A percentile compares a stretch with the other conserved stretches of the same genome.
These are phyloP conservation scores for Peterozyma toletana DNA, from an alignment of 805 yeast genomes.

Conservation along the genomic window DNA sequence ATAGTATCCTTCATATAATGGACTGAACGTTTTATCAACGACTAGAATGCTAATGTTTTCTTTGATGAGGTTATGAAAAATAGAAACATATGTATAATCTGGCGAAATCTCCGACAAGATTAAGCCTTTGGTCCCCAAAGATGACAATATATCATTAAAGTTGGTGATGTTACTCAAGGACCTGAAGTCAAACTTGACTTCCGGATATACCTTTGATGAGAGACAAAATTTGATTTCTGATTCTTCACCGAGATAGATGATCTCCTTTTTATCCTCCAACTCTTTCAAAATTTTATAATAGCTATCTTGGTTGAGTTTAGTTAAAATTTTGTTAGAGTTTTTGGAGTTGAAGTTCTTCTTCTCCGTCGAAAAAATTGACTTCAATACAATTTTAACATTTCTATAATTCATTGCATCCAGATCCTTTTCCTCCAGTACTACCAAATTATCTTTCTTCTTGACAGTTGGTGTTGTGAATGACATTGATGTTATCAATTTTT, in stretches of 20 bases:
- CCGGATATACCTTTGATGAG: conserved; percentile 42
- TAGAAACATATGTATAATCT: conserved; percentile 55
- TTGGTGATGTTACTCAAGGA: conserved; percentile 37
- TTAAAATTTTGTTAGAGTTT: conserved; percentile 39
- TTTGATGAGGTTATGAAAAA: conserved; percentile 47
- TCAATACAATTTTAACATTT: conserved; percentile 32
- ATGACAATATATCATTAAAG: conserved; percentile 35
- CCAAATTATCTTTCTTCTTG: no score
- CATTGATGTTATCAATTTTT: conserved; percentile 39
- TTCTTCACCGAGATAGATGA: conserved; percentile 38
- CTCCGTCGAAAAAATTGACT: conserved; percentile 53
- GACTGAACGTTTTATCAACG: conserved; percentile 45
- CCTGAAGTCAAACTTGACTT: conserved; percentile 27
- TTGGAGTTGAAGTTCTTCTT: conserved; percentile 37
- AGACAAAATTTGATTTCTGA: conserved; percentile 48
- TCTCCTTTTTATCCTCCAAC: conserved; percentile 50
- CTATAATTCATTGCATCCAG: conserved; percentile 17
- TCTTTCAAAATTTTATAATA: conserved; percentile 43
- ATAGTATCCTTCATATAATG: conserved; percentile 56
- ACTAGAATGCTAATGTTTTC: conserved; percentile 35
- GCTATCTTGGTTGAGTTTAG: conserved; percentile 33
- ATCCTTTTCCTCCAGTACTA: conserved; percentile 10
- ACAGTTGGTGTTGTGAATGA: conserved; percentile 31
- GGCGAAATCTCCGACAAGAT: conserved; percentile 47
- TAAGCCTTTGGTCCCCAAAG: conserved; percentile 46